Conservation (phyloP, 2,329 filamentous ascomycete genomes). For the Colletotrichum viniferum region DNA sequence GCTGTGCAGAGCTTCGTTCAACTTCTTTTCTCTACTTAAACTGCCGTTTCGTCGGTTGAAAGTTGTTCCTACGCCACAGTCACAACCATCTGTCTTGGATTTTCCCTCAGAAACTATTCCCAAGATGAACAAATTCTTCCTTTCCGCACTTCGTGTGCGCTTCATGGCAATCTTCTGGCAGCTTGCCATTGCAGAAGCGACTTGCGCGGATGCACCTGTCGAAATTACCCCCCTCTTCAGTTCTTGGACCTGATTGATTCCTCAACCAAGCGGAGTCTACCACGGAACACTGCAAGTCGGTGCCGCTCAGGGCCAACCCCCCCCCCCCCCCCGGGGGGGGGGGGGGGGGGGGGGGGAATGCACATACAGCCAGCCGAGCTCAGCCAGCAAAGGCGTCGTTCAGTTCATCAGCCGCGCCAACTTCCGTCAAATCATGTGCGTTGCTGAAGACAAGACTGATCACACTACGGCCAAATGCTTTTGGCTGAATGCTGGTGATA, state of each 20-base stretch:
- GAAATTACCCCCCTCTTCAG: background rate
- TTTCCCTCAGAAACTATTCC: accelerated
- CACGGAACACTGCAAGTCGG: background rate
- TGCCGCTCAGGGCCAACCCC: background rate
- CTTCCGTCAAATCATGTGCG: background rate
- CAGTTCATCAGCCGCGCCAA: background rate
- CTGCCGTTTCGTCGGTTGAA: accelerated
- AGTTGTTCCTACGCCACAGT: accelerated
- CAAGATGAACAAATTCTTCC: accelerated
- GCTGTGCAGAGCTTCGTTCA: background rate
- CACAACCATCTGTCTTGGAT: accelerated
- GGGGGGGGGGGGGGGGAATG: too few relatives aligned
- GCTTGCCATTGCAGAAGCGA: background rate
- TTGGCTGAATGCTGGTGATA: background rate
- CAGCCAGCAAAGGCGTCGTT: background rate
- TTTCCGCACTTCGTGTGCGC: accelerated
- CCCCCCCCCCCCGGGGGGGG: too few relatives aligned
- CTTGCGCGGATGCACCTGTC: background rate
- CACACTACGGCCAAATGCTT: background rate
- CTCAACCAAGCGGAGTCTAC: background rate
- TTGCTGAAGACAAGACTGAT: background rate
- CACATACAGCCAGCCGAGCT: background rate
- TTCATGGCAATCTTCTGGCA: background rate
- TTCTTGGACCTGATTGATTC: background rate
- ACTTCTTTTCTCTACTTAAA: background rate